Evolutionary conservation across 768 basidiomycete genomes (phyloP).

Genomic region (Nevesoporus exiguus): DNA sequence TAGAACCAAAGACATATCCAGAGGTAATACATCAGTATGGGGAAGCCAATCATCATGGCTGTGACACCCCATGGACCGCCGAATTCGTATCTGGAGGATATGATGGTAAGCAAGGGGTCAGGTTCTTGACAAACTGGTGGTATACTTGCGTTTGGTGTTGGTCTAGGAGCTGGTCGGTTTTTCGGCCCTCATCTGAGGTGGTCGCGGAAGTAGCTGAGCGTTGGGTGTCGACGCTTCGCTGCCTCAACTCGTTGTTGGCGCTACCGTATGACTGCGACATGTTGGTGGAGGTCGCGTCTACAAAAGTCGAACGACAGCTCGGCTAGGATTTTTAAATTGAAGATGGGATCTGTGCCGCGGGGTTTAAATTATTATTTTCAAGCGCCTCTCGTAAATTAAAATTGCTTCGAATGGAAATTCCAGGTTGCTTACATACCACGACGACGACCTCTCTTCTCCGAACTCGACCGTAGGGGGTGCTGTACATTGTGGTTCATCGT

Average conservation of each 20-base stretch:
- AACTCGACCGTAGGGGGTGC: constrained; percentile 18
- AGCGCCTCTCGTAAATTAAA: constrained; percentile 21
- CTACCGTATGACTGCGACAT: constrained; percentile 32
- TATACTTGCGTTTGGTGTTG: constrained; percentile 54
- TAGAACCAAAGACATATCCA: constrained; percentile 98
- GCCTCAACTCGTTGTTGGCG: constrained; percentile 27
- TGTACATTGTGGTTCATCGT: constrained; percentile 22
- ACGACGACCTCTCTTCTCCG: constrained; percentile 11
- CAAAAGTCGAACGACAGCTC: constrained; percentile 10
- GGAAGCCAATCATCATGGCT: constrained; percentile 94
- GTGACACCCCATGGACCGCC: constrained; percentile 90
- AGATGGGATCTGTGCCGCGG: constrained; percentile 2
- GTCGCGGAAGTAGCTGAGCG: constrained; percentile 22
- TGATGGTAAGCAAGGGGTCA: constrained; percentile 5
- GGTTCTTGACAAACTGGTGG: too few species aligned
- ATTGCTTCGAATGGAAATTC: not conserved
- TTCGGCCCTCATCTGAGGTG: constrained; percentile 68
- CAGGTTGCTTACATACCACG: constrained; percentile 10
- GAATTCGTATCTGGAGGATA: constrained; percentile 76
- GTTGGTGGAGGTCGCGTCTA: not conserved
- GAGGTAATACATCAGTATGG: constrained; percentile 95
- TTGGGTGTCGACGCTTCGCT: constrained; percentile 23
- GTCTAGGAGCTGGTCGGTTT: constrained; percentile 71
- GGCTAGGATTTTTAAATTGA: constrained; percentile 10
- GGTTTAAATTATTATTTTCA: constrained; percentile 4